Evolutionary conservation across 2,329 filamentous ascomycete genomes (phyloP).

Genomic region (Albophoma yamanashiensis): DNA sequence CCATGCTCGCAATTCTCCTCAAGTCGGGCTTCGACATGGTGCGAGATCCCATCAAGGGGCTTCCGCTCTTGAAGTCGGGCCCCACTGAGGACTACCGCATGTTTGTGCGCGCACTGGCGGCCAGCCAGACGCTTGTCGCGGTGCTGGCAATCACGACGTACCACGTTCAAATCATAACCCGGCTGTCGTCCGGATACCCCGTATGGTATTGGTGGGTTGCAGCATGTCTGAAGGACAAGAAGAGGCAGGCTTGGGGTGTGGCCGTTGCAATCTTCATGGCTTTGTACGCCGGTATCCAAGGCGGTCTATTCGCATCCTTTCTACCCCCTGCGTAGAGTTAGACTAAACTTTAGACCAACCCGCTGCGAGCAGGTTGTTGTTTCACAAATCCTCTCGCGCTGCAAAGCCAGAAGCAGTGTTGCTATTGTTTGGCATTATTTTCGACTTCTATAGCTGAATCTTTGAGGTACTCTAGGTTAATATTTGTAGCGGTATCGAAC

Average conservation of each 20-base stretch:
- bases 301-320: slow-evolving; percentile 76
- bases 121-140: slow-evolving; percentile 63
- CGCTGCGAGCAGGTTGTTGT: no score
- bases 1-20: slow-evolving; percentile 56
- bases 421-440: no score
- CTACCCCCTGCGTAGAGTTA: slow-evolving; percentile 67
- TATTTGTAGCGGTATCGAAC: no score
- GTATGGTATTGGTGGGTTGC: slow-evolving; percentile 83
- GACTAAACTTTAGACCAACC: neutral
- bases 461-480: no score
- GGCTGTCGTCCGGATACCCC: slow-evolving; percentile 79
- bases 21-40: slow-evolving; percentile 43
- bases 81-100: slow-evolving; percentile 8
- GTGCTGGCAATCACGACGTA: slow-evolving; percentile 65
- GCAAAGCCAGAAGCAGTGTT: no score
- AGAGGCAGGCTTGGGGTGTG: slow-evolving; percentile 19
- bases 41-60: slow-evolving; percentile 8
- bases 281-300: slow-evolving; percentile 77
- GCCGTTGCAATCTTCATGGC: slow-evolving; percentile 56
- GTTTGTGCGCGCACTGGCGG: slow-evolving; percentile 49
- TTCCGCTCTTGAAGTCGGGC: neutral
- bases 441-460: no score
- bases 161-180: slow-evolving; percentile 89
- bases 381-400: no score
- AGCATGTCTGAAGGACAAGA: slow-evolving; percentile 25